Conservation (phyloP, 441 rosid species). For the Lagerstroemia fauriei region DNA sequence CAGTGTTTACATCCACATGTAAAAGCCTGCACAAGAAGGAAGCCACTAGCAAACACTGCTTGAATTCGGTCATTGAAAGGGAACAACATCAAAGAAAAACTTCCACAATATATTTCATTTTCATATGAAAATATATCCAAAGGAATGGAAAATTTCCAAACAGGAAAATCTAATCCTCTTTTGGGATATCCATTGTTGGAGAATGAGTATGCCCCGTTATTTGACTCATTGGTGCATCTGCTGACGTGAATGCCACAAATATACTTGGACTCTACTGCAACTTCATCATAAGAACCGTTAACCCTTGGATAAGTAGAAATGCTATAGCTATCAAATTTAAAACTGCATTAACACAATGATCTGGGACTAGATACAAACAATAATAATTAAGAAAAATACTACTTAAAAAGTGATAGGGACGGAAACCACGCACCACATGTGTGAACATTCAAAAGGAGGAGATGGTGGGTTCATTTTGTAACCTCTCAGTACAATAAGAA, state of each 20-base stretch:
- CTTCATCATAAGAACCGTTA: not conserved
- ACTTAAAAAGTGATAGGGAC: slow-evolving; percentile 13
- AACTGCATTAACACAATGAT: not conserved
- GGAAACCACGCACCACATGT: slow-evolving; percentile 76
- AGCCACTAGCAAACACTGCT: not conserved
- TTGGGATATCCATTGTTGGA: not conserved
- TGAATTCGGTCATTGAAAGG: not conserved
- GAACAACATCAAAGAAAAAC: not conserved
- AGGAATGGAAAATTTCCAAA: not conserved
- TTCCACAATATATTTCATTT: not conserved
- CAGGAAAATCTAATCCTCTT: not conserved
- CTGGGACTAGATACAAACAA: not conserved
- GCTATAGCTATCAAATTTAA: not conserved
- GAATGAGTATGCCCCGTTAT: not conserved
- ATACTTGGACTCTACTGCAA: not conserved
- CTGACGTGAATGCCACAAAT: not conserved
- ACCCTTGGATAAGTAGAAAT: not conserved
- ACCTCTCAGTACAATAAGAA: slow-evolving; percentile 87
- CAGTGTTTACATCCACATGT: not conserved
- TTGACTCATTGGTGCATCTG: not conserved
- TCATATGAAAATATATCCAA: not conserved
- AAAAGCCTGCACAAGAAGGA: slow-evolving; percentile 2
- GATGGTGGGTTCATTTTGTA: slow-evolving; percentile 96
- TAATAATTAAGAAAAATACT: slow-evolving; percentile 9
- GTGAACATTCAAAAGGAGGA: slow-evolving; percentile 97